Conservation (phyloP, 2,329 filamentous ascomycete genomes). For the Orbilia ellipsospora region DNA sequence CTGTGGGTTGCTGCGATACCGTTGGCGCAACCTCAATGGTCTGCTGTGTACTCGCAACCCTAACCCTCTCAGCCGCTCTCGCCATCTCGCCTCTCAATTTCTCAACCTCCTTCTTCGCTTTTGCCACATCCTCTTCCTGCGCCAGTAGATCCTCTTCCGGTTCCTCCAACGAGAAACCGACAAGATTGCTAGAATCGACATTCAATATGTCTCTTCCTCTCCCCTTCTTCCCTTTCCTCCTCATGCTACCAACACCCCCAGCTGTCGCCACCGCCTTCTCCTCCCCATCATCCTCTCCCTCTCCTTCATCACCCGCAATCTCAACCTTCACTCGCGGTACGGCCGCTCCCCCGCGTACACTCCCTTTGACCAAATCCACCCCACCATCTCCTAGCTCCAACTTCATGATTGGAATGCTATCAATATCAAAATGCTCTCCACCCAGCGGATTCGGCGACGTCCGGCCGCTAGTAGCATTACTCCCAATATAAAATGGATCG, state of each 20-base stretch:
- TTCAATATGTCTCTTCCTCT: constrained; percentile 72
- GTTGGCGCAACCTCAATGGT: constrained; percentile 60
- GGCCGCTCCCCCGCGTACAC: constrained; percentile 58
- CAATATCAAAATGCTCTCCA: constrained; percentile 78
- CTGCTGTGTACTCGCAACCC: constrained; percentile 74
- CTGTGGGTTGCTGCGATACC: constrained; percentile 62
- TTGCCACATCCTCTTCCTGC: constrained; percentile 88
- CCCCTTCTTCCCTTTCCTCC: constrained; percentile 68
- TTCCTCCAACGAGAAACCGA: constrained; percentile 75
- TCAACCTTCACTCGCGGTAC: constrained; percentile 72
- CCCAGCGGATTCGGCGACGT: constrained; percentile 64
- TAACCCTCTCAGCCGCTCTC: constrained; percentile 74
- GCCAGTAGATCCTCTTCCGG: constrained; percentile 73
- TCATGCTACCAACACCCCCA: constrained; percentile 53
- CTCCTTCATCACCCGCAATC: constrained; percentile 78
- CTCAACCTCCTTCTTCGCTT: constrained; percentile 89
- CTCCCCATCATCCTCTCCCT: constrained; percentile 67
- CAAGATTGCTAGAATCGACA: constrained; percentile 86
- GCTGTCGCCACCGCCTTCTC: constrained; percentile 11
- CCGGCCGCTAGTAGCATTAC: constrained; percentile 54
- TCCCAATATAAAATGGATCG: constrained; percentile 90
- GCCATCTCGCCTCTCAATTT: constrained; percentile 88
- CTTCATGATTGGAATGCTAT: constrained; percentile 95
- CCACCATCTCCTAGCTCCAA: constrained; percentile 75
- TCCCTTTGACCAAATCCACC: constrained; percentile 48